Percentiles rank a stretch among this genome's conserved stretches.
These are phyloP conservation scores for Gossypium aridum DNA, from an alignment of 441 rosid genomes.

Conservation along the genomic window DNA sequence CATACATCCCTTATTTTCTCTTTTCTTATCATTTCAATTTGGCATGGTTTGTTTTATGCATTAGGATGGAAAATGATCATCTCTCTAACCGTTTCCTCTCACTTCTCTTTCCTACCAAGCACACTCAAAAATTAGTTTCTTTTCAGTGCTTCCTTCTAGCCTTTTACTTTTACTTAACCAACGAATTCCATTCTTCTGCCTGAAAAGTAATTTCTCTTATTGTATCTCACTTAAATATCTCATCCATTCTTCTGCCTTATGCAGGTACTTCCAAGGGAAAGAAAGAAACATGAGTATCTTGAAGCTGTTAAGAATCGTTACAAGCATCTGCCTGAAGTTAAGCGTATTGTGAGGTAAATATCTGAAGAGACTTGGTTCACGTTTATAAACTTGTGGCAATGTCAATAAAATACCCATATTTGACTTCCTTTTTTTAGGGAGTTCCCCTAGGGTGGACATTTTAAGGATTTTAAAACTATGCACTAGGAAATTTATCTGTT, in stretches of 20 bases:
- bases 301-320: conserved; percentile 85
- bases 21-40: too few relatives aligned
- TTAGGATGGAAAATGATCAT: too few relatives aligned
- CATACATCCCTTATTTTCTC: too few relatives aligned
- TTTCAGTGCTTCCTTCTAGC: too few relatives aligned
- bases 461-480: background rate
- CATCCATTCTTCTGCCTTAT: background rate
- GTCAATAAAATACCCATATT: background rate
- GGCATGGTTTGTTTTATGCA: too few relatives aligned
- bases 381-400: background rate
- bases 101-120: too few relatives aligned
- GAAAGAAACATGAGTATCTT: conserved; percentile 66
- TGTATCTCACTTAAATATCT: background rate
- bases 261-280: conserved; percentile 89
- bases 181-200: too few relatives aligned
- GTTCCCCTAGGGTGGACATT: background rate
- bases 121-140: too few relatives aligned
- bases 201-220: background rate
- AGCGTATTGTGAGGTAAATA: conserved; percentile 75
- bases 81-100: too few relatives aligned
- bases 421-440: background rate
- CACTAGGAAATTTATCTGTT: background rate
- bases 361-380: background rate
- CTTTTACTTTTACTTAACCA: too few relatives aligned
- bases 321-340: conserved; percentile 86